Conservation (phyloP, 1,284 basidiomycete genomes). For the Cystobasidium sp. region DNA sequence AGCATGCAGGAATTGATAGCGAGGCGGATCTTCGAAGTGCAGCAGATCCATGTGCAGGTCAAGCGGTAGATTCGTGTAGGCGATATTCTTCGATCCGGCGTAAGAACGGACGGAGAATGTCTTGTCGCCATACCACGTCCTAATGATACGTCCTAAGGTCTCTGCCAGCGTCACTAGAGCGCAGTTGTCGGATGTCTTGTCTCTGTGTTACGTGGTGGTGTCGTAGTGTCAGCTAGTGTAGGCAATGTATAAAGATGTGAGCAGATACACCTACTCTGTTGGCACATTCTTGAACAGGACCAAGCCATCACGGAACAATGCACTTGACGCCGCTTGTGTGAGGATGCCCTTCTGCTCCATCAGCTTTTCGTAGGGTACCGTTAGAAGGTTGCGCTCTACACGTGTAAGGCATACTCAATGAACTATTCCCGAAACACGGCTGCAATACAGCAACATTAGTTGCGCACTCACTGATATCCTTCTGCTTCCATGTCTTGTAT, state of each 20-base stretch:
- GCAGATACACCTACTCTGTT: constrained; percentile 56
- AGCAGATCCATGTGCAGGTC: constrained; percentile 45
- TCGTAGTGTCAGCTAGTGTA: constrained; percentile 49
- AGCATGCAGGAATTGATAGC: constrained; percentile 89
- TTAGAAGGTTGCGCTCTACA: constrained; percentile 30
- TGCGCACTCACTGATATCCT: constrained; percentile 54
- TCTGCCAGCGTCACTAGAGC: constrained; percentile 59
- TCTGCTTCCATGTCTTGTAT: constrained; percentile 65
- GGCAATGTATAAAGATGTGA: constrained; percentile 28
- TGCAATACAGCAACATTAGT: background rate
- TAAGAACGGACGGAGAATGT: constrained; percentile 88
- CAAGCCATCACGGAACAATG: constrained; percentile 64
- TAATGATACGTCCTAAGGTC: constrained; percentile 71
- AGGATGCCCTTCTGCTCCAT: constrained; percentile 19
- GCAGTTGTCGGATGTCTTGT: constrained; percentile 35
- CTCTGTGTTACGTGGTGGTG: background rate
- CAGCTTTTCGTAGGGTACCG: constrained; percentile 36
- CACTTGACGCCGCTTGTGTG: constrained; percentile 56
- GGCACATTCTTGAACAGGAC: constrained; percentile 66
- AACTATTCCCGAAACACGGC: background rate
- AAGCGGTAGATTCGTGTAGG: constrained; percentile 83
- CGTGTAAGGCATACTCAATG: background rate
- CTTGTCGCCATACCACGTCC: constrained; percentile 83
- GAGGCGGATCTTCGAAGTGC: constrained; percentile 84
- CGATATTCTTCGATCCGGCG: constrained; percentile 80